phyloP scores from a whole-genome alignment of 495 filamentous ascomycete genomes.

The Neurospora sp. region DNA sequence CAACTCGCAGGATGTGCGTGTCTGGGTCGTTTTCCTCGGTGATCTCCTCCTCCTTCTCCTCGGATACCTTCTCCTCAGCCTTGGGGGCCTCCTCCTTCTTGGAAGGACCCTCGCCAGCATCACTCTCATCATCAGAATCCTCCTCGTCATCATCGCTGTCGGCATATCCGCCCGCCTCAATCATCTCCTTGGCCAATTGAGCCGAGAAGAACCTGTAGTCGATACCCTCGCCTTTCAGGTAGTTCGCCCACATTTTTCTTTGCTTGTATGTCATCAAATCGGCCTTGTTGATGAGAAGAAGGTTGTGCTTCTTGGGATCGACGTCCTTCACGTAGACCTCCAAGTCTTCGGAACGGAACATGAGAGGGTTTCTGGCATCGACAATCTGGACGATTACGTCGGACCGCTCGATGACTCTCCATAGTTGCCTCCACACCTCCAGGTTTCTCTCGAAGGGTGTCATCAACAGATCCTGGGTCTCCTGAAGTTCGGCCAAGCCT shows the following conservation, averaged over 20 bases:
- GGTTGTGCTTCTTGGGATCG: constrained; percentile 74
- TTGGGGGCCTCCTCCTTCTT: constrained; percentile 10
- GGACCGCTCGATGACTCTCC: constrained; percentile 95
- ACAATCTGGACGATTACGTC: constrained; percentile 98
- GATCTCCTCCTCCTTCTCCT: constrained; percentile 24
- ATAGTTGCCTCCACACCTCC: constrained; percentile 97
- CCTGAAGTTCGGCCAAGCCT: constrained; percentile 83
- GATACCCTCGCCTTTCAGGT: constrained; percentile 73
- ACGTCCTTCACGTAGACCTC: constrained; percentile 93
- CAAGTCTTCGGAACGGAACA: constrained; percentile 90
- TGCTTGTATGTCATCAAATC: constrained; percentile 96
- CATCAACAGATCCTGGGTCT: constrained; percentile 89
- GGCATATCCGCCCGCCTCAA: constrained; percentile 52
- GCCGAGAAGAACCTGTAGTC: constrained; percentile 95
- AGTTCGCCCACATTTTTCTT: constrained; percentile 74
- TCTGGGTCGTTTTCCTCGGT: constrained; percentile 41
- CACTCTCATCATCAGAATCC: constrained; percentile 8
- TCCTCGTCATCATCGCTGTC: constrained; percentile 36
- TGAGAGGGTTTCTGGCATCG: constrained; percentile 86
- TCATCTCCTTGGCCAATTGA: constrained; percentile 75
- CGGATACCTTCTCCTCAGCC: constrained; percentile 33
- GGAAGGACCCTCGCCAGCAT: constrained; percentile 24
- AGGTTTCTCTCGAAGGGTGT: constrained; percentile 97
- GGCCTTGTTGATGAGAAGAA: constrained; percentile 95
- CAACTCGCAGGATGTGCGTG: constrained; percentile 77